phyloP scores from a whole-genome alignment of 2,329 filamentous ascomycete species.

The Phaeosphaeriaceae sp. region DNA sequence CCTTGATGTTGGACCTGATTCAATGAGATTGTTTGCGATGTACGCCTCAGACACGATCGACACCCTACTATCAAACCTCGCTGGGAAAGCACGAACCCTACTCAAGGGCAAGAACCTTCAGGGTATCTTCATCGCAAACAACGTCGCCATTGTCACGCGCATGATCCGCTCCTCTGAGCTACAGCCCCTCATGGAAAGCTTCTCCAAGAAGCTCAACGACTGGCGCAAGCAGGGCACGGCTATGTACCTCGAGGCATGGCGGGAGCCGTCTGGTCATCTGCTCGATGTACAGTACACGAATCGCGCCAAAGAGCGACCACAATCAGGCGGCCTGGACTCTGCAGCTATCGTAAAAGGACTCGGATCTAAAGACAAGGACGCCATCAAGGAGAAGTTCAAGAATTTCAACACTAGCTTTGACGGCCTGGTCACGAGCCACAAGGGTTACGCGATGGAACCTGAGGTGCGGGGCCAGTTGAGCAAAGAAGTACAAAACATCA shows the following conservation, averaged over 20 bases:
- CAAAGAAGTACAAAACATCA: constrained; percentile 85
- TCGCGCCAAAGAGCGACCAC: constrained; percentile 68
- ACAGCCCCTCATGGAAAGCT: constrained; percentile 68
- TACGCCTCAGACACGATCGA: constrained; percentile 93
- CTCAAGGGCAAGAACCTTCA: constrained; percentile 77
- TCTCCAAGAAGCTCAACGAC: constrained; percentile 73
- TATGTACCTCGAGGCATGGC: constrained; percentile 86
- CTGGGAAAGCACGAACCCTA: constrained; percentile 73
- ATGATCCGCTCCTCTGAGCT: constrained; percentile 85
- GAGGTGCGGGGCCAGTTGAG: constrained; percentile 84
- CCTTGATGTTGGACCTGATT: constrained; percentile 86
- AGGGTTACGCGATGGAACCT: constrained; percentile 84
- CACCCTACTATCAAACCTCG: constrained; percentile 74
- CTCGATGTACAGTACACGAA: constrained; percentile 93
- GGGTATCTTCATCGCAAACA: constrained; percentile 92
- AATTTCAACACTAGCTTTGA: constrained; percentile 92
- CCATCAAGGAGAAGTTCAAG: constrained; percentile 94
- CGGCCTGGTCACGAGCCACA: constrained; percentile 83
- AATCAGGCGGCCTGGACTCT: constrained; percentile 73
- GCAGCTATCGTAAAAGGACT: constrained; percentile 83
- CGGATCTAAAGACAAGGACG: constrained; percentile 90
- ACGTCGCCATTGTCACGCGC: constrained; percentile 81
- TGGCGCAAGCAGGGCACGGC: constrained; percentile 88
- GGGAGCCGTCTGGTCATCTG: constrained; percentile 82
- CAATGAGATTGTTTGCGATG: constrained; percentile 84